These are phyloP conservation scores for Micractinium conductrix DNA, from an alignment of 139 green algal species.

Conservation along the genomic window DNA sequence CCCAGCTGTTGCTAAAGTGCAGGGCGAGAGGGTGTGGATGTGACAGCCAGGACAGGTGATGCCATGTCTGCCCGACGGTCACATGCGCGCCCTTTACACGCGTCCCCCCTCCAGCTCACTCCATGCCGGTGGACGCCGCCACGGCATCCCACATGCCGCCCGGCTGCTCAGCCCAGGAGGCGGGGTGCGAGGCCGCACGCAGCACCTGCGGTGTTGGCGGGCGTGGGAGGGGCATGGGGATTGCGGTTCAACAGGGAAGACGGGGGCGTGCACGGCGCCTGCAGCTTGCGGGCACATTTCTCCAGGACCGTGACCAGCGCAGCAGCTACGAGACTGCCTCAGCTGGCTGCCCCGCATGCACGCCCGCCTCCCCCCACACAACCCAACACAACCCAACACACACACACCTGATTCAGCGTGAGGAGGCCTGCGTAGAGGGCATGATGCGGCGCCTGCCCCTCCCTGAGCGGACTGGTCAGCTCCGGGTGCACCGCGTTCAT, in stretches of 20 bases:
- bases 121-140: slow-evolving; percentile 10
- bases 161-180: slow-evolving; percentile 4
- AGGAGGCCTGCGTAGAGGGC: slow-evolving; percentile 21
- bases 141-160: slow-evolving; percentile 32
- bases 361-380: neutral
- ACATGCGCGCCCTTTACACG: no score
- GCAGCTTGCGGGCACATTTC: no score
- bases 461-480: slow-evolving; percentile 28
- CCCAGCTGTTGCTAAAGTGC: no score
- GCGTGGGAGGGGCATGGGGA: neutral
- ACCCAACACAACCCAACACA: no score
- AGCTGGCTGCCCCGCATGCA: neutral
- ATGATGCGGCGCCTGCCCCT: slow-evolving; percentile 7
- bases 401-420: neutral
- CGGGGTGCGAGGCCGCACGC: slow-evolving; percentile 12
- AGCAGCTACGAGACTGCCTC: neutral
- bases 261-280: neutral
- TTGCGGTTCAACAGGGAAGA: no score
- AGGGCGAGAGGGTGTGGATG: no score
- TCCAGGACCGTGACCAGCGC: no score
- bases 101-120: no score
- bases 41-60: no score
- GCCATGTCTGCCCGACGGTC: no score
- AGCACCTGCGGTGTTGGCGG: neutral
- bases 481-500: slow-evolving; percentile 36